These are phyloP conservation scores for Colletotrichum tamarilloi DNA, from an alignment of 2,329 filamentous ascomycete genomes.

Conservation along the genomic window DNA sequence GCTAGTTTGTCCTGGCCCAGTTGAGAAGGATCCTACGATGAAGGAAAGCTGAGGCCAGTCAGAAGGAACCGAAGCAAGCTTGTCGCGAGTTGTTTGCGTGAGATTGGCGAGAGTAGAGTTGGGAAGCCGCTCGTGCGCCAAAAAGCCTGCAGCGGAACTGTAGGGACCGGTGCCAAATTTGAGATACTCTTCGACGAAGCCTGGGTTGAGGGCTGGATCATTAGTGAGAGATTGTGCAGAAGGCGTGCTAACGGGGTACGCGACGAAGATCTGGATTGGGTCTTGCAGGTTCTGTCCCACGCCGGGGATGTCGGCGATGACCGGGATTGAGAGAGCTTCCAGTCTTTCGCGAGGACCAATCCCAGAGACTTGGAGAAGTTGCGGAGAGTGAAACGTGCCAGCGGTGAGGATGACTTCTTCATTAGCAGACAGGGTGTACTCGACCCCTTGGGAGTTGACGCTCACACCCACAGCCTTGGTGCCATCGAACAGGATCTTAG, in stretches of 20 bases:
- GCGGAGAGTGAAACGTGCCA: constrained; percentile 84
- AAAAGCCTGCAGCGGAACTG: constrained; percentile 30
- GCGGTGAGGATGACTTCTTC: constrained; percentile 82
- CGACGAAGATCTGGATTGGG: constrained; percentile 69
- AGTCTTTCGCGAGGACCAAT: constrained; percentile 55
- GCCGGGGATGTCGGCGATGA: constrained; percentile 67
- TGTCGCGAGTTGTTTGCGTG: neutral
- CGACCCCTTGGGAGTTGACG: constrained; percentile 41
- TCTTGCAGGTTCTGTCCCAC: constrained; percentile 86
- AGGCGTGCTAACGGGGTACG: constrained; percentile 21
- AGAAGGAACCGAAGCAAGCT: constrained; percentile 5
- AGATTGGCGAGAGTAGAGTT: constrained; percentile 20
- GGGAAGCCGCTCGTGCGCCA: constrained; percentile 26
- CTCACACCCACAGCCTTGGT: constrained; percentile 54
- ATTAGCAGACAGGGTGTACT: constrained; percentile 41
- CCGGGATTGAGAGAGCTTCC: constrained; percentile 49
- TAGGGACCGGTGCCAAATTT: constrained; percentile 15
- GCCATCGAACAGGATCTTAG: constrained; percentile 56
- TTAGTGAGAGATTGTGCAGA: constrained; percentile 20
- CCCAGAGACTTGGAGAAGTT: constrained; percentile 69
- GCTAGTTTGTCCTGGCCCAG: neutral
- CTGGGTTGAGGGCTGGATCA: neutral
- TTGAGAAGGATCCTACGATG: constrained; percentile 20
- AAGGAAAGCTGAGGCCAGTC: constrained; percentile 30
- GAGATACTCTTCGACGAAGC: constrained; percentile 21